Base-by-base conservation (phyloP, 176 grass and related monocot species). In the Zoysia pacifica region DNA sequence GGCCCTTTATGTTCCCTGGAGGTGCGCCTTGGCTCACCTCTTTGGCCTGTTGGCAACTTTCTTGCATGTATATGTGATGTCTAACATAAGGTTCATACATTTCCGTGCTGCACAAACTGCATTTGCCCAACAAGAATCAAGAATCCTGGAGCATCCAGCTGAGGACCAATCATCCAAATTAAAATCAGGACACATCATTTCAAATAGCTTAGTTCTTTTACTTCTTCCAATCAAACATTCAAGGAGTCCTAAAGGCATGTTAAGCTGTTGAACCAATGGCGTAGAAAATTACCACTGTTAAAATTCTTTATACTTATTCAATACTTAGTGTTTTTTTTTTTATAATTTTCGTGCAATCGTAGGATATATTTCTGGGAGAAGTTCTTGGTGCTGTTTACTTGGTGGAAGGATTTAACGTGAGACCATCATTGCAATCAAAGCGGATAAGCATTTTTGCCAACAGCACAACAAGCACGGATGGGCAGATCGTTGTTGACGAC, bases 301-400 rank as follows among this genome's bases (percentile, higher is more conserved):
- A 72, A 81, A 11, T 73, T 36, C 43, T 20, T 18, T 65, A 51
- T 45, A 45, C 8, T 39, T 72, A 28, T 39, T 47, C 11, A 19
- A n/a, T 79, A 65, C 60, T 79, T 40, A 58, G 46, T 39, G 6
- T 28, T 75, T 10, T 14, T 39, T 65, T 73, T 41, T 62, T 2
- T 5, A 16, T 40, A 38, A 72, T 67, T 82, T 28, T 28, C n/a
- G 46, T 19, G 54, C 41, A 38, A 73, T 82, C 14, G 5, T 70
- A 96, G 90, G 87, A 86, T 61, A 96, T 88, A 50, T 96, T 96
- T 88, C 69, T 90, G 41, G 93, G 93, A 38, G 93, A 97, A 79
- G 62, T 97, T 63, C 86, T 91, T 83, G 88, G 91, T 40, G 91
- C 88, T 3, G 91, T 97, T 67, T 91, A 82, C 78, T 85, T 97